Conservation (phyloP, 441 rosid species). For the Populus trichocarpa region DNA sequence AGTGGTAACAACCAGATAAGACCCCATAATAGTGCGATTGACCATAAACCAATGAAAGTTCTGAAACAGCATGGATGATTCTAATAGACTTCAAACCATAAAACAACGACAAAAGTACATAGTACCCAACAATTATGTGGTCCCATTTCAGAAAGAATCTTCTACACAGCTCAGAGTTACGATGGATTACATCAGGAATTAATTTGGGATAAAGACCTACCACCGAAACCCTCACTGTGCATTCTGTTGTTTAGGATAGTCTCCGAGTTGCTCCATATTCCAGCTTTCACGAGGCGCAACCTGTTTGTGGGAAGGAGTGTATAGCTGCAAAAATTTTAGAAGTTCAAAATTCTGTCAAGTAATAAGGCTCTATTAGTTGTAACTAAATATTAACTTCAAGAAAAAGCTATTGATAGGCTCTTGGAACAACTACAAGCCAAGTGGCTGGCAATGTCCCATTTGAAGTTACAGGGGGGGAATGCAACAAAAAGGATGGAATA, state of each 20-base stretch:
- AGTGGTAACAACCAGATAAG: slow-evolving; percentile 18
- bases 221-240: slow-evolving; percentile 33
- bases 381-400: background rate
- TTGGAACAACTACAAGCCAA: background rate
- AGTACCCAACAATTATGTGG: slow-evolving; percentile 19
- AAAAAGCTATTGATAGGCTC: background rate
- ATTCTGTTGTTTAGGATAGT: slow-evolving; percentile 39
- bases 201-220: slow-evolving; percentile 33
- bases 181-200: slow-evolving; percentile 36
- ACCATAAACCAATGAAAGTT: slow-evolving; percentile 21
- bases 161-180: slow-evolving; percentile 32
- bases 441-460: background rate
- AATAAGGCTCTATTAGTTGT: background rate
- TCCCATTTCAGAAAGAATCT: slow-evolving; percentile 23
- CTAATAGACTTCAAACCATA: slow-evolving; percentile 16
- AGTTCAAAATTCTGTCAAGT: slow-evolving; percentile 1
- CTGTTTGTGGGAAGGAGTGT: slow-evolving; percentile 62
- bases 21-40: slow-evolving; percentile 21
- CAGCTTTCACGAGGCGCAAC: slow-evolving; percentile 90
- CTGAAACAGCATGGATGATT: slow-evolving; percentile 26
- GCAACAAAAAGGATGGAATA: background rate
- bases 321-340: slow-evolving; percentile 46
- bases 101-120: slow-evolving; percentile 24
- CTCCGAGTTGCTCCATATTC: slow-evolving; percentile 70
- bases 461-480: background rate